Base-by-base conservation (phyloP, 805 yeast species). In the Lachancea waltii region DNA sequence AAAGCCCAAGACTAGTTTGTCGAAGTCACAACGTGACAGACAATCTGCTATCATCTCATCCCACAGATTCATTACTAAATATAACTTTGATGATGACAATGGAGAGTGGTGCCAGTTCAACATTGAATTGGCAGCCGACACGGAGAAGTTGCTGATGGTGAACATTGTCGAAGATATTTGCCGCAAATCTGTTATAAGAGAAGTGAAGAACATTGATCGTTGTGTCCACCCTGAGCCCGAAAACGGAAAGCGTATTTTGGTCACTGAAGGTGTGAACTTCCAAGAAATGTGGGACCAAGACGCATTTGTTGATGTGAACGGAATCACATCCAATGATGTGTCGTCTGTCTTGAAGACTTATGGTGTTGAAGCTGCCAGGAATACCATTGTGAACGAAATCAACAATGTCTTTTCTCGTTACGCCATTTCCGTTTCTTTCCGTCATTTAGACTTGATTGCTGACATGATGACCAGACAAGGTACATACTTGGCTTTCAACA, bases 381-480 rank as follows among this genome's bases (percentile, higher is more conserved):
- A 87, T 63, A 92, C 98, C 23, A 85, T 92, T 68, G 97, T 87
- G 21, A 81, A 85, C 55, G 99, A 92, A 72, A 85, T 92, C 62
- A 83, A 85, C 66, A 84, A 85, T 53, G 99, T 92, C 53, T 92
- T 92, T 77, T 85, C 86, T 44, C 87, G 94, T 38, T 92, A 92
- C 65, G 97, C 97, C 54, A 92, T 92, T 58, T 69, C 87, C 43
- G 98, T 92, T 43, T 82, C 92, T 40, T 69, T 77, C 38, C 85
- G 98, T 63, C 99, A 92, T 69, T 77, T 92, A 67, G 98, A 92
- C 60, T 77, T 92, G 62, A 81, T 92, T 63, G 99, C 95, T 48
- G 99, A 92, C 64, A 85, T 85, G 86, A 92, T 92, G 99, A 92
- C 99, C 4, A 79, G 98, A 65, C 97, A 92, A 65, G 99, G 99